These are phyloP conservation scores for Tolypocladium paradoxum DNA, from an alignment of 2,329 filamentous ascomycete genomes.

Conservation along the genomic window DNA sequence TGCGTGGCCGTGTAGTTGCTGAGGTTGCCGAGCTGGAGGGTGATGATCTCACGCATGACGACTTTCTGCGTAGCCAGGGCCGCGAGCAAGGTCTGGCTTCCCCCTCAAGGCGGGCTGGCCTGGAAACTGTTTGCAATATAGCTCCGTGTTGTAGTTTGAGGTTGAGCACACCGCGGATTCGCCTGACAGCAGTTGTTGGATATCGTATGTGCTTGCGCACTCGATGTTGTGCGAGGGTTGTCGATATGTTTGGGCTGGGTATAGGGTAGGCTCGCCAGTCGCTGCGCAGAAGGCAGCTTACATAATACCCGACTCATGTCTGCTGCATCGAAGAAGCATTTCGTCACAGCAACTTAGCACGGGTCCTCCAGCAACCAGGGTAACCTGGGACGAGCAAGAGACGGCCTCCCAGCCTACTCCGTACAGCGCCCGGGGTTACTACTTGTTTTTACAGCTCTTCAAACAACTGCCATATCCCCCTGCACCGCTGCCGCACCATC, in stretches of 20 bases:
- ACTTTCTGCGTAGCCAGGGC: neutral
- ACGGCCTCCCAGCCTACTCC: neutral
- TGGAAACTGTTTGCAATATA: neutral
- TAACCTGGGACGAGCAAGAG: neutral
- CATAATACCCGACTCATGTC: neutral
- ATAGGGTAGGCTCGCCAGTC: neutral
- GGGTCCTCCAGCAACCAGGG: neutral
- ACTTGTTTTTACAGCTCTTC: neutral
- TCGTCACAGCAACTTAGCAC: neutral
- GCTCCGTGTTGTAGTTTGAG: neutral
- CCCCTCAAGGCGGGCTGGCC: neutral
- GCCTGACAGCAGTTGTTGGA: neutral
- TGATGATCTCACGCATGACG: conserved; percentile 86
- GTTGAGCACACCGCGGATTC: neutral
- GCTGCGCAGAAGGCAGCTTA: neutral
- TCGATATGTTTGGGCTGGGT: too few species aligned
- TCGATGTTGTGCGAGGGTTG: too few species aligned
- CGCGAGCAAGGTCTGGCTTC: neutral
- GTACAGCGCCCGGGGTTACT: neutral
- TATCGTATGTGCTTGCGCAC: neutral
- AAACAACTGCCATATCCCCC: neutral
- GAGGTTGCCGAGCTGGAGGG: conserved; percentile 82
- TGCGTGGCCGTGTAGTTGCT: conserved; percentile 92
- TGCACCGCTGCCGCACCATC: neutral
- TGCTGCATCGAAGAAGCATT: neutral